Percentiles rank a stretch among this genome's conserved stretches.
Conservation (phyloP, 2,329 filamentous ascomycete genomes). For the Dactylonectria estremocensis region DNA sequence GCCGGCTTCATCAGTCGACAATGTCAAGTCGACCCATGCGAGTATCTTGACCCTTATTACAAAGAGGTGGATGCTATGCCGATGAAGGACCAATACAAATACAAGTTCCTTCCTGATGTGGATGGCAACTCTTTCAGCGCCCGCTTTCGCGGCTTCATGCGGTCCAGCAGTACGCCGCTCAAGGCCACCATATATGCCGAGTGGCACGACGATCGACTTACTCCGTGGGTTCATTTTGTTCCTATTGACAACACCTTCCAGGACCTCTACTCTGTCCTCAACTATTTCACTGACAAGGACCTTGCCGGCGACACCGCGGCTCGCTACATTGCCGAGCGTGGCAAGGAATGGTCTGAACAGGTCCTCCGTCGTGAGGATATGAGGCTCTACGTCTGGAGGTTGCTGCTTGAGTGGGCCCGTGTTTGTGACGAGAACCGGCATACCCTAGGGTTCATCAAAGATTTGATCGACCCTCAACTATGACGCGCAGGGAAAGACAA, state of each 20-base stretch:
- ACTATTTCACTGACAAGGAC: slow-evolving; percentile 73
- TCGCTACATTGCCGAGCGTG: slow-evolving; percentile 70
- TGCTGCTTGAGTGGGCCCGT: slow-evolving; percentile 72
- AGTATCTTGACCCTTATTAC: slow-evolving; percentile 57
- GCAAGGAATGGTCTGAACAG: slow-evolving; percentile 73
- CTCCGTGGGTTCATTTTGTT: slow-evolving; percentile 81
- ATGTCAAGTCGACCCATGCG: slow-evolving; percentile 58
- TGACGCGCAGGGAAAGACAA: slow-evolving; percentile 24
- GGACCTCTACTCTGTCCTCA: slow-evolving; percentile 76
- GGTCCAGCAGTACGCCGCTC: slow-evolving; percentile 75
- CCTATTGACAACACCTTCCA: slow-evolving; percentile 79
- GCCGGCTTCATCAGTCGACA: slow-evolving; percentile 61
- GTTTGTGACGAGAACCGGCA: slow-evolving; percentile 63
- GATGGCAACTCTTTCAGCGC: slow-evolving; percentile 79
- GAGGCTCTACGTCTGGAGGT: slow-evolving; percentile 74
- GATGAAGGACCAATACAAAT: slow-evolving; percentile 66
- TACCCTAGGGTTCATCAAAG: slow-evolving; percentile 61
- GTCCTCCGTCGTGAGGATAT: slow-evolving; percentile 77
- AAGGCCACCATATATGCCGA: slow-evolving; percentile 82
- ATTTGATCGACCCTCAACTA: slow-evolving; percentile 51
- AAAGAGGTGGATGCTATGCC: slow-evolving; percentile 50
- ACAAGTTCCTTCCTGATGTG: slow-evolving; percentile 79
- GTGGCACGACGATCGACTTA: slow-evolving; percentile 80
- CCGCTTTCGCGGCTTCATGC: slow-evolving; percentile 75
- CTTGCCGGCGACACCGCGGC: slow-evolving; percentile 68